Conservation (phyloP, 768 basidiomycete genomes). For the Mycena chlorophos region DNA sequence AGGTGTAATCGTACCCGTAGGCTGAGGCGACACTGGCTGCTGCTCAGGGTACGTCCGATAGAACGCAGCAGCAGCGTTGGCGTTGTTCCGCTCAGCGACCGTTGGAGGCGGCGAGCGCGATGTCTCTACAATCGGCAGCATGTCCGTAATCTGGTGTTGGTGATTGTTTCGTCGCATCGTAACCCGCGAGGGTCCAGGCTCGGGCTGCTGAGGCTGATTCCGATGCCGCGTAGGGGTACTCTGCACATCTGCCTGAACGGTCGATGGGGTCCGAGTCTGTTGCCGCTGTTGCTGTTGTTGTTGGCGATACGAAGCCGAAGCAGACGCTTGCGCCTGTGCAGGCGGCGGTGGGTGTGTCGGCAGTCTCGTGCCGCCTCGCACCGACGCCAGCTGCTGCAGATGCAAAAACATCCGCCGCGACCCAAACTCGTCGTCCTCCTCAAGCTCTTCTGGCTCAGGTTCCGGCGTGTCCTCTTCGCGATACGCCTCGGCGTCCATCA, state of each 20-base stretch:
- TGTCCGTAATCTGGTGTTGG: conserved; percentile 41
- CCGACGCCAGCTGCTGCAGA: conserved; percentile 24
- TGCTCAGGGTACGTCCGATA: conserved; percentile 66
- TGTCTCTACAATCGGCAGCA: conserved; percentile 63
- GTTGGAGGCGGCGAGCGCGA: conserved; percentile 58
- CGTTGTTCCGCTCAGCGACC: conserved; percentile 52
- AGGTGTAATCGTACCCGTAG: conserved; percentile 63
- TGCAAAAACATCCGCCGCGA: conserved; percentile 31
- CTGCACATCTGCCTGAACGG: too few relatives aligned
- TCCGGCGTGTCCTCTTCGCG: conserved; percentile 51
- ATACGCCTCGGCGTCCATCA: conserved; percentile 49
- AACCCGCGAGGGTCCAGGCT: conserved; percentile 38
- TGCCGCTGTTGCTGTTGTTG: conserved; percentile 34
- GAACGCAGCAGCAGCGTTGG: conserved; percentile 56
- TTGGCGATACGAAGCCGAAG: too few relatives aligned
- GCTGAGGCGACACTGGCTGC: conserved; percentile 39
- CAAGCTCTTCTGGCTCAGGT: conserved; percentile 35
- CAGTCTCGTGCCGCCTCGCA: conserved; percentile 21
- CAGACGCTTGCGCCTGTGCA: conserved; percentile 35
- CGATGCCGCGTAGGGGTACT: conserved; percentile 11
- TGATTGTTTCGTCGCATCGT: conserved; percentile 36
- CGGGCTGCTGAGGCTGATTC: conserved; percentile 12
- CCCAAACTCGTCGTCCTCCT: conserved; percentile 36
- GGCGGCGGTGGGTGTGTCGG: conserved; percentile 29
- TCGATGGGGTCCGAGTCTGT: conserved; percentile 27